A percentile compares a stretch with the other conserved stretches of the same genome.
These are phyloP conservation scores for Leccinum pachyderme DNA, from an alignment of 1,284 basidiomycete genomes.

Conservation along the genomic window DNA sequence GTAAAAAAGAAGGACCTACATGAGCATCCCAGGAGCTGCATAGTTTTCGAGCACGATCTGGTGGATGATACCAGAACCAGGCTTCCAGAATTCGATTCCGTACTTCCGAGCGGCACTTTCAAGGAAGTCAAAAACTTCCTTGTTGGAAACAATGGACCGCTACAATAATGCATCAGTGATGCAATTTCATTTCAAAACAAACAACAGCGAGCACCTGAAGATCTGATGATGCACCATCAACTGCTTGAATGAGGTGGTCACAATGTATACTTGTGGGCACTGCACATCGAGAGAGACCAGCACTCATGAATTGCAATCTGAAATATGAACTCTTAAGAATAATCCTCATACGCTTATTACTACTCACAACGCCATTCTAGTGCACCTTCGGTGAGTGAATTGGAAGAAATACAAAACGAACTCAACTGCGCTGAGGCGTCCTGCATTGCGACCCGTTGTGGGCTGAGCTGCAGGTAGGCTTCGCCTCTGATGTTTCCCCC, in stretches of 20 bases:
- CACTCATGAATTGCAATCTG: conserved; percentile 98
- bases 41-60: conserved; percentile 99
- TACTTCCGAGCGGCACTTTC: conserved; percentile 95
- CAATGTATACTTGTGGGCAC: conserved; percentile 92
- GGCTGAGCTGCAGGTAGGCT: conserved; percentile 86
- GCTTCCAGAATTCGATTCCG: conserved; percentile 94
- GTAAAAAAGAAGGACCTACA: conserved; percentile 45
- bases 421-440: conserved; percentile 95
- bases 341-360: neutral
- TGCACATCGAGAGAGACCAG: conserved; percentile 81
- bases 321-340: conserved; percentile 11
- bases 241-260: conserved; percentile 95
- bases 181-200: neutral
- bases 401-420: conserved; percentile 11
- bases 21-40: conserved; percentile 85
- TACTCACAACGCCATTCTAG: conserved; percentile 75
- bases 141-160: conserved; percentile 86
- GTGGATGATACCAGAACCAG: conserved; percentile 95
- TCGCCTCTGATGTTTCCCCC: conserved; percentile 79
- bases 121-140: conserved; percentile 98
- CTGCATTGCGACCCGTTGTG: conserved; percentile 98
- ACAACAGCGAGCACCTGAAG: conserved; percentile 54
- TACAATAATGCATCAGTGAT: conserved; percentile 30
- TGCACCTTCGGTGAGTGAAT: conserved; percentile 13
- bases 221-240: conserved; percentile 79